Conservation (phyloP, 129 eudicot genomes). For the Tagetes erecta region DNA sequence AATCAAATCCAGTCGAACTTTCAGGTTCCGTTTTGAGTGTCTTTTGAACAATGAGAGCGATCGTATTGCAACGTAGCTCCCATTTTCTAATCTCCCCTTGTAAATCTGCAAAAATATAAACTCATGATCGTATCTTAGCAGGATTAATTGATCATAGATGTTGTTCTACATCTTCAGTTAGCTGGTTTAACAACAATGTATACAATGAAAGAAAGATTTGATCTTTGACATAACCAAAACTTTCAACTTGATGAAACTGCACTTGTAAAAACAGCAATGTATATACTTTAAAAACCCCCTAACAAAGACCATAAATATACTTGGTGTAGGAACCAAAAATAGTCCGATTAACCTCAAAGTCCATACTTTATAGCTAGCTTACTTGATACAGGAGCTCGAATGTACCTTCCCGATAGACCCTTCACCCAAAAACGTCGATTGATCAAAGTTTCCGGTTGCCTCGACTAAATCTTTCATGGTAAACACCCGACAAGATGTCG, state of each 20-base stretch:
- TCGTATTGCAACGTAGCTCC: conserved; percentile 58
- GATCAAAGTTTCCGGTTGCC: conserved; percentile 65
- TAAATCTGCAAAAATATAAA: conserved; percentile 54
- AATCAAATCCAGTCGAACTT: conserved; percentile 68
- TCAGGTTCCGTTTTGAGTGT: conserved; percentile 61
- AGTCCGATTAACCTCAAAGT: too few species aligned
- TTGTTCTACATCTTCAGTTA: background rate
- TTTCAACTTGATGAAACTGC: too few species aligned
- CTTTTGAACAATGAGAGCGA: conserved; percentile 50
- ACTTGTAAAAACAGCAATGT: too few species aligned
- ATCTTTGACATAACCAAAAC: too few species aligned
- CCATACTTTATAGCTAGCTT: too few species aligned
- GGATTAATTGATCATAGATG: background rate
- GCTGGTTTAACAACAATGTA: background rate
- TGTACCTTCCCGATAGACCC: conserved; percentile 78
- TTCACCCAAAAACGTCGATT: conserved; percentile 63
- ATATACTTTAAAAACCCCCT: too few species aligned
- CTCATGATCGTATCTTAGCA: background rate
- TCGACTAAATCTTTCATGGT: conserved; percentile 60
- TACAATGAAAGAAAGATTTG: too few species aligned
- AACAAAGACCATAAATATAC: too few species aligned
- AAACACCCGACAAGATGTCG: conserved; percentile 52
- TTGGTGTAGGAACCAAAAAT: too few species aligned
- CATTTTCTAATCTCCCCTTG: conserved; percentile 80
- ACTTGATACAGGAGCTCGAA: too few species aligned